Percentiles rank a stretch among this genome's conserved stretches.
These are phyloP conservation scores for Pseudoperonospora humuli DNA, from an alignment of 352 stramenopile genomes.

Conservation along the genomic window DNA sequence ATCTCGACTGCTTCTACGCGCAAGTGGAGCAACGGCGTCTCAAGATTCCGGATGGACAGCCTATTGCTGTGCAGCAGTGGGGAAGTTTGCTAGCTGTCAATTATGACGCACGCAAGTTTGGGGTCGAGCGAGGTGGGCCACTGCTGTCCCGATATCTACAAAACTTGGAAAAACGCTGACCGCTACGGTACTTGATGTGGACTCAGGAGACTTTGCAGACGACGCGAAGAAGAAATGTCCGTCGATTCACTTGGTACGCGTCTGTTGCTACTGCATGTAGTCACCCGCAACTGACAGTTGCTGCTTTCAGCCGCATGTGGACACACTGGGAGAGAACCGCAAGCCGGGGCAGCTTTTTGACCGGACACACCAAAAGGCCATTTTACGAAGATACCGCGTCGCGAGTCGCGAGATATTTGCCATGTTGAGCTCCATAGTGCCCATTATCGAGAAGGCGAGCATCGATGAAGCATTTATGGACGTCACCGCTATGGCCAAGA, in stretches of 20 bases:
- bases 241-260: conserved; percentile 59
- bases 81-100: conserved; percentile 78
- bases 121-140: conserved; percentile 41
- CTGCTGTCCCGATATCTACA: not conserved
- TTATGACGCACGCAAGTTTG: conserved; percentile 68
- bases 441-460: conserved; percentile 61
- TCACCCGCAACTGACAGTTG: conserved; percentile 3
- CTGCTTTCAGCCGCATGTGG: conserved; percentile 60
- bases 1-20: conserved; percentile 86
- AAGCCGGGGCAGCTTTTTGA: conserved; percentile 53
- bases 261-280: not conserved
- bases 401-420: conserved; percentile 75
- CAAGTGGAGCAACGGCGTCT: conserved; percentile 77
- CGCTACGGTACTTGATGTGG: not conserved
- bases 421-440: conserved; percentile 40
- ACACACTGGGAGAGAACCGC: conserved; percentile 72
- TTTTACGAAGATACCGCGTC: conserved; percentile 66
- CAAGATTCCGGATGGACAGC: conserved; percentile 47
- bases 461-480: conserved; percentile 84
- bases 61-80: conserved; percentile 81
- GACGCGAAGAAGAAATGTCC: conserved; percentile 67
- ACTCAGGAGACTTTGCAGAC: conserved; percentile 48
- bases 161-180: not conserved
- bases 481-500: conserved; percentile 51
- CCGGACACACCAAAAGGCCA: conserved; percentile 74